Conservation (phyloP, 257 asterid genomes). For the Gynochthodes officinalis region DNA sequence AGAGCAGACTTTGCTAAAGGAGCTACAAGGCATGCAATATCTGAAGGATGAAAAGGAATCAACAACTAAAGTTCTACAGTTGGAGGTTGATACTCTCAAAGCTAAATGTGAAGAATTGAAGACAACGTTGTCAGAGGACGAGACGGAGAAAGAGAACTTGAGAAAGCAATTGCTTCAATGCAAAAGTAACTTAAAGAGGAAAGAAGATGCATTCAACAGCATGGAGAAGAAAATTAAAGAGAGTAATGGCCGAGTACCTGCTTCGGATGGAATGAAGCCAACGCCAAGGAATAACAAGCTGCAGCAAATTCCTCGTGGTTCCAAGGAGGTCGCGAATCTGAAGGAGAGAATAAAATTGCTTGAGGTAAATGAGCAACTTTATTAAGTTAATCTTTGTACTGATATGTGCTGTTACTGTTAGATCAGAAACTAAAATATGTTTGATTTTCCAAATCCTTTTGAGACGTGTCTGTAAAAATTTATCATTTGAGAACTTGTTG, state of each 20-base stretch:
- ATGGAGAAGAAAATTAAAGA: slow-evolving; percentile 68
- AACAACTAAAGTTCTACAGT: slow-evolving; percentile 35
- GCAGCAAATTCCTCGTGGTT: slow-evolving; percentile 26
- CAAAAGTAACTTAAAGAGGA: slow-evolving; percentile 53
- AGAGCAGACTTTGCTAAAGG: slow-evolving; percentile 40
- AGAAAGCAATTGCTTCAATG: slow-evolving; percentile 51
- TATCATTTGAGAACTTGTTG: neutral
- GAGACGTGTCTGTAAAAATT: neutral
- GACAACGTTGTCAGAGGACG: slow-evolving; percentile 35
- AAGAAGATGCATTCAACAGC: slow-evolving; percentile 50
- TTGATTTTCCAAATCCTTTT: neutral
- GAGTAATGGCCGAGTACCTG: slow-evolving; percentile 24
- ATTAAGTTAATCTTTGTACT: neutral
- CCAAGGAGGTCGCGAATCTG: slow-evolving; percentile 56
- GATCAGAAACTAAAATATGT: neutral
- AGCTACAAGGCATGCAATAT: slow-evolving; percentile 35
- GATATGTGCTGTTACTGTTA: neutral
- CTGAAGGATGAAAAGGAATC: slow-evolving; percentile 56
- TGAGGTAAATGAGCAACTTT: slow-evolving; percentile 53
- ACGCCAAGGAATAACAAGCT: slow-evolving; percentile 31
- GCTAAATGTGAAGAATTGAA: slow-evolving; percentile 41
- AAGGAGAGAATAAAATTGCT: slow-evolving; percentile 74
- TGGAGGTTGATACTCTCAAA: slow-evolving; percentile 48
- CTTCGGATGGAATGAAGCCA: slow-evolving; percentile 34
- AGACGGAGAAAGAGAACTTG: slow-evolving; percentile 58